A percentile compares a stretch with the other conserved stretches of the same genome.
These are phyloP conservation scores for Blakeslea trispora DNA, from an alignment of 371 early-diverging fungal genomes.

Conservation along the genomic window DNA sequence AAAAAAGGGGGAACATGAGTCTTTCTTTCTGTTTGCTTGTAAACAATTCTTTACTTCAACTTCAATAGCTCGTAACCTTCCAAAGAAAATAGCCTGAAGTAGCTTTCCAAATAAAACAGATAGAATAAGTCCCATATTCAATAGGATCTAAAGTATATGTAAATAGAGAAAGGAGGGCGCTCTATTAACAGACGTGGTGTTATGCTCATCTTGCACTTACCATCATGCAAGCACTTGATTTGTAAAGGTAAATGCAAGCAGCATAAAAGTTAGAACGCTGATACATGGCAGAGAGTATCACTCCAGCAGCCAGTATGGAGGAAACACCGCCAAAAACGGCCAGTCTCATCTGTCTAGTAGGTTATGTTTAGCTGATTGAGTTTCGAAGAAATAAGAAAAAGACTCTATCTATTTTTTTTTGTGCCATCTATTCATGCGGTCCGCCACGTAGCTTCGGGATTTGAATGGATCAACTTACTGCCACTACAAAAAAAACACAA, in stretches of 20 bases:
- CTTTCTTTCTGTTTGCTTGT: not conserved
- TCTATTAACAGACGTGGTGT: too few relatives aligned
- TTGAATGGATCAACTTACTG: too few relatives aligned
- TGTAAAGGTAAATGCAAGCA: slow-evolving; percentile 84
- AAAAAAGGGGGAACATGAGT: not conserved
- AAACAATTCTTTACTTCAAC: slow-evolving; percentile 67
- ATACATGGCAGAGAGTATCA: slow-evolving; percentile 71
- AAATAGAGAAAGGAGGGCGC: too few relatives aligned
- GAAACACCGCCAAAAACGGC: slow-evolving; percentile 78
- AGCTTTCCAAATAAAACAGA: slow-evolving; percentile 77
- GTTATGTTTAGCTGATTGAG: not conserved
- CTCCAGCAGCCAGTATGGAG: slow-evolving; percentile 67
- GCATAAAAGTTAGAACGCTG: slow-evolving; percentile 86
- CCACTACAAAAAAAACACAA: too few relatives aligned
- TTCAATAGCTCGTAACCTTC: slow-evolving; percentile 87
- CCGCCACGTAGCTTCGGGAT: not conserved
- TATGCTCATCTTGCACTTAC: slow-evolving; percentile 38
- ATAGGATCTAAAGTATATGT: slow-evolving; percentile 56
- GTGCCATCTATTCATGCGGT: not conserved
- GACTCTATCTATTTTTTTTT: not conserved
- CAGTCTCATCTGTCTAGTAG: slow-evolving; percentile 54
- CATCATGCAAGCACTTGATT: slow-evolving; percentile 87
- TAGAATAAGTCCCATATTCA: slow-evolving; percentile 81
- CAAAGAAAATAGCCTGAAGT: slow-evolving; percentile 85
- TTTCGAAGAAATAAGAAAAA: not conserved